Evolutionary conservation across 2,329 filamentous ascomycete species (phyloP).

Genomic region (Xylaria sp.): DNA sequence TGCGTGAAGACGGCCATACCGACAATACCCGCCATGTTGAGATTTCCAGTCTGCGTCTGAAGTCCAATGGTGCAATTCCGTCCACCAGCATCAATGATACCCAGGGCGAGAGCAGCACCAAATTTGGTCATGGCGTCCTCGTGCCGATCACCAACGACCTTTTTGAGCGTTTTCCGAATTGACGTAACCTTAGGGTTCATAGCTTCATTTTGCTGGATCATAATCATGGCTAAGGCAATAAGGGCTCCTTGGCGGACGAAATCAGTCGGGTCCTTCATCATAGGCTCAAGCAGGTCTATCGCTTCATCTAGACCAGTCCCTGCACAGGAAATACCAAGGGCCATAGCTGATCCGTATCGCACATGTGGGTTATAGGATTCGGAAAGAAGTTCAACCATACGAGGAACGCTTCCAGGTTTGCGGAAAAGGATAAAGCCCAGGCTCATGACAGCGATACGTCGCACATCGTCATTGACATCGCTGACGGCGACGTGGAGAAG

Average conservation of each 20-base stretch:
- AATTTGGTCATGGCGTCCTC: slow-evolving; percentile 99
- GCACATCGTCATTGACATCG: slow-evolving; percentile 97
- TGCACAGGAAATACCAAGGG: slow-evolving; percentile 95
- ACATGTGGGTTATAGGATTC: slow-evolving; percentile 99
- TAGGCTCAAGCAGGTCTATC: slow-evolving; percentile 95
- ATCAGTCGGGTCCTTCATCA: slow-evolving; percentile 99
- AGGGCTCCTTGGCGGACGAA: slow-evolving; percentile 97
- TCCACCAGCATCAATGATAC: slow-evolving; percentile 97
- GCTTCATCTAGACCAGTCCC: slow-evolving; percentile 96
- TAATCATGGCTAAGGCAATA: slow-evolving; percentile 95
- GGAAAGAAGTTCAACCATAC: slow-evolving; percentile 97
- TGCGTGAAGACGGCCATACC: slow-evolving; percentile 98
- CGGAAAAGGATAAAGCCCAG: slow-evolving; percentile 98
- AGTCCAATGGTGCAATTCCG: slow-evolving; percentile 98
- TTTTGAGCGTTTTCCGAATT: slow-evolving; percentile 92
- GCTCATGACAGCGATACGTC: slow-evolving; percentile 95
- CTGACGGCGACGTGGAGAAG: slow-evolving; percentile 96
- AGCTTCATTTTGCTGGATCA: slow-evolving; percentile 98
- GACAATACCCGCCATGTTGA: slow-evolving; percentile 98
- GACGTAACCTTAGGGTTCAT: slow-evolving; percentile 97
- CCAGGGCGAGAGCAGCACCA: slow-evolving; percentile 89
- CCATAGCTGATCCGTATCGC: slow-evolving; percentile 97
- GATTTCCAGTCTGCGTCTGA: slow-evolving; percentile 96
- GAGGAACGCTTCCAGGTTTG: slow-evolving; percentile 94
- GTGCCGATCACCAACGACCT: slow-evolving; percentile 92